phyloP scores from a whole-genome alignment of 2,329 filamentous ascomycete species.

The Fusarium anthophilum region DNA sequence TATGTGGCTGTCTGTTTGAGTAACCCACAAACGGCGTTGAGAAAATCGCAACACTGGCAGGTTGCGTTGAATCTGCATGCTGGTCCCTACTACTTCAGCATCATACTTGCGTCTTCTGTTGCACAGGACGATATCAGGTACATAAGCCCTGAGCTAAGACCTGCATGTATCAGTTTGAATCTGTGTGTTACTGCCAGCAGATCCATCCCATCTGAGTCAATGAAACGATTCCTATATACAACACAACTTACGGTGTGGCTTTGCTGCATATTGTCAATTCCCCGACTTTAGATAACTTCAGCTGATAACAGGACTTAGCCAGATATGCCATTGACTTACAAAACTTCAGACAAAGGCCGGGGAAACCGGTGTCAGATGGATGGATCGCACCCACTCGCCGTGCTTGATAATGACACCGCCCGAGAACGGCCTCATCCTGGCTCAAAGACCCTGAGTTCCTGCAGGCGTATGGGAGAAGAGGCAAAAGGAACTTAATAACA shows the following conservation, averaged over 20 bases:
- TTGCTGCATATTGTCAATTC: conserved; percentile 5
- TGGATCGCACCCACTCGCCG: conserved; percentile 12
- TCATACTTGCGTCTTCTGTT: neutral
- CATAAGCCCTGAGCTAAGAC: neutral
- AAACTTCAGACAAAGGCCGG: conserved; percentile 7
- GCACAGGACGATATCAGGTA: conserved; percentile 8
- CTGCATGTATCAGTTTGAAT: conserved; percentile 4
- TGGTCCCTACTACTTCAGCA: neutral
- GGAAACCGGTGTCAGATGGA: conserved; percentile 19
- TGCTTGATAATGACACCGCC: conserved; percentile 13
- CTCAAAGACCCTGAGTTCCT: conserved; percentile 15
- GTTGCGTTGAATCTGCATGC: neutral
- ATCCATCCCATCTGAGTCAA: conserved; percentile 14
- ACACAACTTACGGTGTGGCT: conserved; percentile 19
- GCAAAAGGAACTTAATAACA: conserved; percentile 28
- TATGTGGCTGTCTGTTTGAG: conserved; percentile 1
- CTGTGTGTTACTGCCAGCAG: conserved; percentile 5
- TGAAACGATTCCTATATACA: neutral
- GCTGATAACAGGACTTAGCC: conserved; percentile 8
- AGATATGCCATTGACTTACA: neutral
- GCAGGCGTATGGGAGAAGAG: conserved; percentile 3
- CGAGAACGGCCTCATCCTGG: conserved; percentile 11
- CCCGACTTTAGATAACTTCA: conserved; percentile 1
- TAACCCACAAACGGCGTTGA: conserved; percentile 8
- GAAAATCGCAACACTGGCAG: neutral